These are phyloP conservation scores for Dichotomocladium elegans DNA, from an alignment of 371 early-diverging fungal genomes.

Conservation along the genomic window DNA sequence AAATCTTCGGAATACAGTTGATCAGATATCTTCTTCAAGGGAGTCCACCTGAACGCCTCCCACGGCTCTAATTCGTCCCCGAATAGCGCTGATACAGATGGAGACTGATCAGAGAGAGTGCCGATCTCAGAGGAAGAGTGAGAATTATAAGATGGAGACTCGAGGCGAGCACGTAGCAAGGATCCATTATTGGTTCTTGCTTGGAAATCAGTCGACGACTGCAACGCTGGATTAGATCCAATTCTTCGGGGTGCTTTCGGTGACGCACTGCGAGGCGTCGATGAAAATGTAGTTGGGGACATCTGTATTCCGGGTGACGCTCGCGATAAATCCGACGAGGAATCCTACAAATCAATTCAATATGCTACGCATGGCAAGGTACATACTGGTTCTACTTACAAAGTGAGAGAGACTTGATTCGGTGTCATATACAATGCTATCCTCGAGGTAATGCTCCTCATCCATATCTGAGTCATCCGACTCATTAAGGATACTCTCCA, in stretches of 20 bases:
- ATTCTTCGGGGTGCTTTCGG: conserved; percentile 15
- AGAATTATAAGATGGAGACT: conserved; percentile 16
- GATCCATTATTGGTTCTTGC: background rate
- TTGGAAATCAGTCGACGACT: background rate
- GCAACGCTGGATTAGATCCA: conserved; percentile 5
- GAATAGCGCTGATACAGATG: conserved; percentile 10
- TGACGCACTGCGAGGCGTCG: conserved; percentile 7
- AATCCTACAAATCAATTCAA: conserved; percentile 24
- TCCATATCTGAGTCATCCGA: conserved; percentile 28
- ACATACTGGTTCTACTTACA: conserved; percentile 18
- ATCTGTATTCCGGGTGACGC: conserved; percentile 21
- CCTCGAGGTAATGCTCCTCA: conserved; percentile 27
- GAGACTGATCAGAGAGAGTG: conserved; percentile 12
- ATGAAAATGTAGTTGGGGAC: conserved; percentile 12
- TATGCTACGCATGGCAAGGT: background rate
- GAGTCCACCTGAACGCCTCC: conserved; percentile 77
- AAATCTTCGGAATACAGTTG: conserved; percentile 62
- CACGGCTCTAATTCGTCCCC: conserved; percentile 42
- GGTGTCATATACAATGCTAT: conserved; percentile 33
- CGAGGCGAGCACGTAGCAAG: conserved; percentile 6
- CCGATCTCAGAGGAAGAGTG: conserved; percentile 24
- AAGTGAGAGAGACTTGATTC: conserved; percentile 34
- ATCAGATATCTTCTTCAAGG: conserved; percentile 61
- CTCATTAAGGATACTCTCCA: conserved; percentile 55
- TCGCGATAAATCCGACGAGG: conserved; percentile 36